Conservation (phyloP, 202 grass and related monocot genomes). For the Cymbopogon flexuosus region DNA sequence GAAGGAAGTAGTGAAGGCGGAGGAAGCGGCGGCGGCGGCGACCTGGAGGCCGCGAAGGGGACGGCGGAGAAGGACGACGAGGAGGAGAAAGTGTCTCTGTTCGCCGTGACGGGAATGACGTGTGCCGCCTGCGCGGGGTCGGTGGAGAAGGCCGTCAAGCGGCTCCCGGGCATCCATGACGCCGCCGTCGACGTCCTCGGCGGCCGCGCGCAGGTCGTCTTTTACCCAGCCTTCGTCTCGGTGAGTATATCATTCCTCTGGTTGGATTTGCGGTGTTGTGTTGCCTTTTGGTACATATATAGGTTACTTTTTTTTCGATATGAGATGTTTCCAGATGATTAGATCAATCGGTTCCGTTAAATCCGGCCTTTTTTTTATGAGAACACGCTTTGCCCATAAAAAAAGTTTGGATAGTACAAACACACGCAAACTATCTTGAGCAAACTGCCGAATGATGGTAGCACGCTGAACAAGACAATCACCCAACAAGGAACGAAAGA, state of each 20-base stretch:
- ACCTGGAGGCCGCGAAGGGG: slow-evolving; percentile 40
- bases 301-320: neutral
- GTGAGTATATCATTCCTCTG: slow-evolving; percentile 34
- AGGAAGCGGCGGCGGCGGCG: slow-evolving; percentile 1
- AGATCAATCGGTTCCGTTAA: neutral
- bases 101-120: slow-evolving; percentile 62
- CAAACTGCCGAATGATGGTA: too few species aligned
- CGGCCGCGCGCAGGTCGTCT: slow-evolving; percentile 65
- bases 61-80: slow-evolving; percentile 9
- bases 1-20: neutral
- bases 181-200: slow-evolving; percentile 82
- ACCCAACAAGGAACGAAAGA: too few species aligned
- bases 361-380: neutral
- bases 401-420: too few species aligned
- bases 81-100: slow-evolving; percentile 49
- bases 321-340: neutral
- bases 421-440: too few species aligned
- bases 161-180: slow-evolving; percentile 80
- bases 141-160: slow-evolving; percentile 91
- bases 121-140: slow-evolving; percentile 82
- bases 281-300: neutral
- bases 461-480: too few species aligned
- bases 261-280: neutral
- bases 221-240: slow-evolving; percentile 74
- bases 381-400: too few species aligned